Base-by-base conservation (phyloP, 805 yeast species). In the Lachancea mirantina region DNA sequence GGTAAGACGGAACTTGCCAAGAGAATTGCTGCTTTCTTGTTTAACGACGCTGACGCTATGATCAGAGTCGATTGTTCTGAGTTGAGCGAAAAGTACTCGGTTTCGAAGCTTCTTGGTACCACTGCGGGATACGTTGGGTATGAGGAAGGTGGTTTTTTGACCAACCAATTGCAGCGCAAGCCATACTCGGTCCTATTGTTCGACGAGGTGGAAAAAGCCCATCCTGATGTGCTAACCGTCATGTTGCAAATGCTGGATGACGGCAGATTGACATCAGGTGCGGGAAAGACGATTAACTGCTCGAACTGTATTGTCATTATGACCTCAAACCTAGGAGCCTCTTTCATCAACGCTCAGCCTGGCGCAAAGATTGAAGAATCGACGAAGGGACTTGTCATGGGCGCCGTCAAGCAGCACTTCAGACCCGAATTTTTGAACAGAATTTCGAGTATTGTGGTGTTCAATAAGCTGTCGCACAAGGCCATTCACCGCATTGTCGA, bases 1-100 rank as follows among this genome's bases (percentile, higher is more conserved):
- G 98, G 98, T 74, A 92, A 92, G 70, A 92, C 98, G 6, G 97
- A 92, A 61, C 70, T 92, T 47, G 97, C 98, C 15, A 92, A 92
- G 74, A 92, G 88, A 52, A 72, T 92, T 16, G 97, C 98, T 8
- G 95, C 94, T 0, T 92, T 92, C 67, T 70, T 92, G 52, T 92
- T 92, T 64, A 84, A 94, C 32, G 97, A 92, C 56, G 96, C 89
- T 57, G 82, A 78, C 62, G 95, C 96, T 30, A 89, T 92, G 84
- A 83, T 92, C 55, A 79, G 98, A 65, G 87, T 92, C 44, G 98
- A 92, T 61, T 92, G 98, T 64, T 88, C 97, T 4, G 98, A 92
- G 60, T 70, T 92, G 49, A 76, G 82, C 60, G 98, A 92, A 65
- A 92, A 92, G 51, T 85, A 94, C 74, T 83, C 96, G 5, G 94